Percentiles rank a stretch among this genome's conserved stretches.
phyloP scores from a whole-genome alignment of 2,329 filamentous ascomycete genomes.

The Aspergillus udagawae region DNA sequence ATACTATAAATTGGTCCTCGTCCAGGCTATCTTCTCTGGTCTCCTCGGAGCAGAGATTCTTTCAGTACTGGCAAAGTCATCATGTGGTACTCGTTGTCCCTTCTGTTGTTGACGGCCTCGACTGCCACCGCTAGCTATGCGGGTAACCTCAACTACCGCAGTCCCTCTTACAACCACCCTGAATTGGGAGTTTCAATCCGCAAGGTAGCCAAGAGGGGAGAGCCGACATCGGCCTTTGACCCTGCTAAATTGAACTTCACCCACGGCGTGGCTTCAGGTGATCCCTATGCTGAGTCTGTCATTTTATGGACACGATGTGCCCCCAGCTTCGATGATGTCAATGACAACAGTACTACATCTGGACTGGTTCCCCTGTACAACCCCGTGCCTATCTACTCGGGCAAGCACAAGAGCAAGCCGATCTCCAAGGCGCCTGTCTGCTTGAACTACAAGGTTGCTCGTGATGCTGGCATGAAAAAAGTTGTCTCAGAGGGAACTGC shows the following conservation, averaged over 20 bases:
- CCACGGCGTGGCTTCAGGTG: constrained; percentile 55
- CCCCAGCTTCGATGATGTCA: constrained; percentile 41
- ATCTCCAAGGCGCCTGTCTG: constrained; percentile 61
- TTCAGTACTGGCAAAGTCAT: background rate
- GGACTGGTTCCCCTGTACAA: constrained; percentile 54
- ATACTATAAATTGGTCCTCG: background rate
- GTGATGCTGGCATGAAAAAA: constrained; percentile 40
- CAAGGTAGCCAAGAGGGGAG: constrained; percentile 56
- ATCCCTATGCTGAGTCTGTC: constrained; percentile 41
- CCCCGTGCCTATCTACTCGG: constrained; percentile 28
- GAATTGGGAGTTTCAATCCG: constrained; percentile 48
- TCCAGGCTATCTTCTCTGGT: background rate
- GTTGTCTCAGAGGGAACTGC: constrained; percentile 56
- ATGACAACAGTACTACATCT: constrained; percentile 53
- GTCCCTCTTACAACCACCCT: constrained; percentile 62
- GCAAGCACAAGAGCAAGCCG: constrained; percentile 41
- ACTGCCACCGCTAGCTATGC: constrained; percentile 21
- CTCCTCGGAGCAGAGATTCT: background rate
- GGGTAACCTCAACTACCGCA: constrained; percentile 63
- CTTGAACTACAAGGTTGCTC: constrained; percentile 60
- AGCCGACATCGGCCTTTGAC: constrained; percentile 41
- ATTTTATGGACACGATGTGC: constrained; percentile 44
- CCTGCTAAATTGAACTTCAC: constrained; percentile 57
- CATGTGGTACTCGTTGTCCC: background rate
- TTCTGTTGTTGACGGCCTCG: background rate